A percentile compares a stretch with the other conserved stretches of the same genome.
These are phyloP conservation scores for Eucalyptus shirleyi DNA, from an alignment of 345 rosid species.

Conservation along the genomic window DNA sequence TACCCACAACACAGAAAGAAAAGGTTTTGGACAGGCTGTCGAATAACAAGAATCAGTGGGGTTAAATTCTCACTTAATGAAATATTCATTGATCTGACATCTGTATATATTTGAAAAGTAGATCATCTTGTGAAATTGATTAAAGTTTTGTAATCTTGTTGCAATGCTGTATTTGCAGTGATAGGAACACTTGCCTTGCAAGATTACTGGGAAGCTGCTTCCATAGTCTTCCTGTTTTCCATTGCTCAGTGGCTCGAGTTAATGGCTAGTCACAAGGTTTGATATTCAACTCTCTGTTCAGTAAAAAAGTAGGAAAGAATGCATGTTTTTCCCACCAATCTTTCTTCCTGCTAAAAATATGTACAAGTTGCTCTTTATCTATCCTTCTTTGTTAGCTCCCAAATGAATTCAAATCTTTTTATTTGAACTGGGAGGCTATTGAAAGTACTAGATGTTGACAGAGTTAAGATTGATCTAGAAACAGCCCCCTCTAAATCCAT, in stretches of 20 bases:
- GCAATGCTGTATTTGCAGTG: constrained; percentile 20
- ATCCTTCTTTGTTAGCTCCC: background rate
- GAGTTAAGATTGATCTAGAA: background rate
- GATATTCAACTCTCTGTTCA: background rate
- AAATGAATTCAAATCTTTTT: background rate
- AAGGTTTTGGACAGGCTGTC: background rate
- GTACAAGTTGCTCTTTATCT: background rate
- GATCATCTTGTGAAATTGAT: background rate
- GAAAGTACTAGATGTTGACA: background rate
- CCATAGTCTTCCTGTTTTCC: constrained; percentile 70
- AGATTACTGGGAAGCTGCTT: constrained; percentile 67
- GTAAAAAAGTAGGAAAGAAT: background rate
- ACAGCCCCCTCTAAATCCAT: background rate
- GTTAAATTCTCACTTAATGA: background rate
- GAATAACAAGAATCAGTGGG: background rate
- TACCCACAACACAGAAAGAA: background rate
- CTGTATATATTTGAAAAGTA: background rate
- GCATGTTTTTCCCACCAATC: background rate
- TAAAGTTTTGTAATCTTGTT: background rate
- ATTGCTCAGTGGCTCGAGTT: constrained; percentile 76
- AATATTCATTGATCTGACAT: background rate
- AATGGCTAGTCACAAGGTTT: constrained; percentile 73
- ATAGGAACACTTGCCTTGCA: constrained; percentile 52
- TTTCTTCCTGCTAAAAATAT: background rate
- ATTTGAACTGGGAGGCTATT: background rate